phyloP scores from a whole-genome alignment of 768 basidiomycete species.

The Psilocybe cubensis region DNA sequence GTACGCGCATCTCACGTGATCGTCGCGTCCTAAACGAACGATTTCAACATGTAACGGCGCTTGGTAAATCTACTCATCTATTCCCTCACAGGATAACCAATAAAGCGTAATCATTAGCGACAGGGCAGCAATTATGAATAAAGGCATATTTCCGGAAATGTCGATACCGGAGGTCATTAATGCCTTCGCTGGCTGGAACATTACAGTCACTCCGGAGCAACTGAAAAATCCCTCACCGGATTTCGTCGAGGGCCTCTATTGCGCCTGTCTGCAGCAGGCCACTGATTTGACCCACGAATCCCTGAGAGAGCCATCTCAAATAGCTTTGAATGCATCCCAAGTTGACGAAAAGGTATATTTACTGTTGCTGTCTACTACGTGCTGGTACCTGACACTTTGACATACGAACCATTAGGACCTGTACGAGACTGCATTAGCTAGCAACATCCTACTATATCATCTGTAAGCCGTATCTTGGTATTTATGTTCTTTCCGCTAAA shows the following conservation, averaged over 20 bases:
- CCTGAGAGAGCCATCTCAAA: slow-evolving; percentile 62
- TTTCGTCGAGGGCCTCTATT: slow-evolving; percentile 72
- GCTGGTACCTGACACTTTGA: background rate
- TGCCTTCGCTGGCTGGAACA: slow-evolving; percentile 69
- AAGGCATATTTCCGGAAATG: slow-evolving; percentile 69
- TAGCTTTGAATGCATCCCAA: slow-evolving; percentile 52
- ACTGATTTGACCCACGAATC: slow-evolving; percentile 62
- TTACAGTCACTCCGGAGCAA: slow-evolving; percentile 68
- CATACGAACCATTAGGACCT: slow-evolving; percentile 53
- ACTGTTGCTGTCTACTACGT: background rate
- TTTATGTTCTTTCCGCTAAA: background rate
- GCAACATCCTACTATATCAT: slow-evolving; percentile 71
- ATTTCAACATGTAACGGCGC: too few relatives aligned
- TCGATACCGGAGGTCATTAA: slow-evolving; percentile 63
- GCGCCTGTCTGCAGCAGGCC: slow-evolving; percentile 72
- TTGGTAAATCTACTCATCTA: too few relatives aligned
- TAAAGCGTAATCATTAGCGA: too few relatives aligned
- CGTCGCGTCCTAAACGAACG: slow-evolving; percentile 14
- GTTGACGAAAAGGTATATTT: slow-evolving; percentile 55
- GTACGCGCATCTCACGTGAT: slow-evolving; percentile 30
- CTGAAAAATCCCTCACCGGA: slow-evolving; percentile 69
- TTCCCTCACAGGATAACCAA: too few relatives aligned
- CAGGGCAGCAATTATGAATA: slow-evolving; percentile 37
- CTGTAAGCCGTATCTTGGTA: slow-evolving; percentile 46
- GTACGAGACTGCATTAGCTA: slow-evolving; percentile 58